Evolutionary conservation across 495 filamentous ascomycete species (phyloP), one percentile per base, ranked within the genome.

Genomic region (Aspergillus ellipticus): DNA sequence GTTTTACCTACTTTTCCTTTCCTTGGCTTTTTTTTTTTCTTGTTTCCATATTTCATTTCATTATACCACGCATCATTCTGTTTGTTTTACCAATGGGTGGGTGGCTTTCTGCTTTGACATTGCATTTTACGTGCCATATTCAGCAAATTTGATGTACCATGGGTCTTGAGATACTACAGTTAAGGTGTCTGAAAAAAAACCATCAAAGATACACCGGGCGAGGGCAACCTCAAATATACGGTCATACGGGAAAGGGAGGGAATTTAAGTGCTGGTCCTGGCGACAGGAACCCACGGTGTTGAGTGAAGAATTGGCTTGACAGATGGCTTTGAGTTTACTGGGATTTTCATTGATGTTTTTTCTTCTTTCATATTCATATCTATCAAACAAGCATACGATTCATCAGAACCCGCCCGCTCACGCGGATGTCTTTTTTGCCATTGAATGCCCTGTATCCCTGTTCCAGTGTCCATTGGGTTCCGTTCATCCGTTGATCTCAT

Each of bases 181-280:
- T 51, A 55, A 39, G 31, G 52, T 51, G 57, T 53, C 45, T 19
- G 48, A 48, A 52, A 48, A 48, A 29, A n/a, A 26, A 28, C 16
- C 28, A 48, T 22, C 13, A 22, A 51, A 51, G 59, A 66, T 37
- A 66, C 57, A 52, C 49, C 54, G 37, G 45, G 49, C 31, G 63
- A 66, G 63, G 63, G 63, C 60, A 54, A 66, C 65, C 62, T 65
- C 59, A 53, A 51, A 33, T 53, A 58, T 53, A 41, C 35, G 51
- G 26, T 61, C 43, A 47, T 52, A 33, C 52, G 13, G 43, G 13
- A n/a, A 22, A 3, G 13, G 43, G 13, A n/a, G 10, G 3, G 43
- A 26, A 22, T 20, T 47, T 15, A 22, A 10, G 43, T 26, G 43
- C 13, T 47, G 43, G 43, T 47, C 20, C 13, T n/a, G 13, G 5